phyloP scores from a whole-genome alignment of 208 protist species.

The Leishmania turanica region DNA sequence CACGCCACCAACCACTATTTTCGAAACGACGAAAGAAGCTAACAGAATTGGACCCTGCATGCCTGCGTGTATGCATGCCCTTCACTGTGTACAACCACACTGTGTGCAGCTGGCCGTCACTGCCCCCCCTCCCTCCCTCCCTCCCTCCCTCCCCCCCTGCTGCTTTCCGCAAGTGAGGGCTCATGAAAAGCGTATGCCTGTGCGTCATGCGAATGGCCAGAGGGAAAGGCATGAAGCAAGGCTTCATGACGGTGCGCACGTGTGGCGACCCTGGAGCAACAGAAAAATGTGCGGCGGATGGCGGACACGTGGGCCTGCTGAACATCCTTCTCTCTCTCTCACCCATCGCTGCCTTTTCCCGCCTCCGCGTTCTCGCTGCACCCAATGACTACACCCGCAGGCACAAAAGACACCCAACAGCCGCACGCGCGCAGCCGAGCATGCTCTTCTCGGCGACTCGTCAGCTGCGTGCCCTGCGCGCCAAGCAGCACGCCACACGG shows the following conservation, averaged over 20 bases:
- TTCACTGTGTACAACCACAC: not conserved
- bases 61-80: not conserved
- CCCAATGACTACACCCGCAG: not conserved
- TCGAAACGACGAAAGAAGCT: not conserved
- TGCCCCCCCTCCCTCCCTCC: not conserved
- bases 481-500: conserved; percentile 23
- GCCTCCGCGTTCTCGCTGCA: not conserved
- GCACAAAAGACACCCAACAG: not conserved
- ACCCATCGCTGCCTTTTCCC: not conserved
- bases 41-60: not conserved
- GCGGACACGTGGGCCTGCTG: not conserved
- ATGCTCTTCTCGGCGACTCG: conserved; percentile 40
- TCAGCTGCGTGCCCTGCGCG: conserved; percentile 34
- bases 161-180: not conserved
- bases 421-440: not conserved
- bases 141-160: not conserved
- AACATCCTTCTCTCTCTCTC: not conserved
- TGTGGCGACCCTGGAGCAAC: not conserved
- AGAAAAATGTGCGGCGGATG: not conserved
- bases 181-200: not conserved
- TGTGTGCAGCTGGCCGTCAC: not conserved
- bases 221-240: not conserved
- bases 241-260: not conserved
- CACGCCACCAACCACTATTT: not conserved
- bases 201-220: not conserved